Conservation (phyloP, 1,139 yeast genomes). For the Hansenula lynferdii region DNA sequence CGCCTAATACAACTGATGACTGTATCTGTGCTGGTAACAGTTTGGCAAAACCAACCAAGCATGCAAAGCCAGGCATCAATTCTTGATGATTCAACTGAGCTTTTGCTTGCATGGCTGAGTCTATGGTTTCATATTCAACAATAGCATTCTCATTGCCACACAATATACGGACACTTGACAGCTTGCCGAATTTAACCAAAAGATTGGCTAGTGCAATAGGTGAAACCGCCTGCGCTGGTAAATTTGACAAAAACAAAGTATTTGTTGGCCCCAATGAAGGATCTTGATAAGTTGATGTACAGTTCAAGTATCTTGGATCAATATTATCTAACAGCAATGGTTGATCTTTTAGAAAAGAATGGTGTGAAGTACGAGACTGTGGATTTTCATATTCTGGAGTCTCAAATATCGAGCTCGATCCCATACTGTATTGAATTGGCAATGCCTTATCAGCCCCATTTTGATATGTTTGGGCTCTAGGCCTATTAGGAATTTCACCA, state of each 20-base stretch:
- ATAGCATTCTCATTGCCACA: slow-evolving; percentile 54
- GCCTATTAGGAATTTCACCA: slow-evolving; percentile 23
- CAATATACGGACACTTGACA: slow-evolving; percentile 54
- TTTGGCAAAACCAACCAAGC: slow-evolving; percentile 67
- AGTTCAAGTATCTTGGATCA: slow-evolving; percentile 41
- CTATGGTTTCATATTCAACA: slow-evolving; percentile 67
- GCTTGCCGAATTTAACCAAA: slow-evolving; percentile 47
- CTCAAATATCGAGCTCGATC: slow-evolving; percentile 14
- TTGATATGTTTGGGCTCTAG: slow-evolving; percentile 37
- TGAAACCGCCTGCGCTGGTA: slow-evolving; percentile 51
- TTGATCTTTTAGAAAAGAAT: slow-evolving; percentile 10
- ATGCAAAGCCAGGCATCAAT: slow-evolving; percentile 64
- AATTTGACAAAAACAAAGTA: slow-evolving; percentile 69
- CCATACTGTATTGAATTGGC: slow-evolving; percentile 11
- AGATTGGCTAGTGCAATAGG: slow-evolving; percentile 40
- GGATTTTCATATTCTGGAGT: slow-evolving; percentile 7
- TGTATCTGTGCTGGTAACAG: slow-evolving; percentile 33
- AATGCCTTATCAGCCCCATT: slow-evolving; percentile 16
- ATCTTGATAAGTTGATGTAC: slow-evolving; percentile 64
- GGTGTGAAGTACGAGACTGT: slow-evolving; percentile 3
- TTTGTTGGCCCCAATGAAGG: slow-evolving; percentile 73
- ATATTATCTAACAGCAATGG: slow-evolving; percentile 50
- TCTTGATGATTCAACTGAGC: slow-evolving; percentile 78
- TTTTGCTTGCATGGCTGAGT: slow-evolving; percentile 73
- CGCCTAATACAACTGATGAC: background rate